Evolutionary conservation across 192 early-diverging fungal species (phyloP), one percentile per base, ranked within the genome.

Genomic region (Ambispora gerdemannii): DNA sequence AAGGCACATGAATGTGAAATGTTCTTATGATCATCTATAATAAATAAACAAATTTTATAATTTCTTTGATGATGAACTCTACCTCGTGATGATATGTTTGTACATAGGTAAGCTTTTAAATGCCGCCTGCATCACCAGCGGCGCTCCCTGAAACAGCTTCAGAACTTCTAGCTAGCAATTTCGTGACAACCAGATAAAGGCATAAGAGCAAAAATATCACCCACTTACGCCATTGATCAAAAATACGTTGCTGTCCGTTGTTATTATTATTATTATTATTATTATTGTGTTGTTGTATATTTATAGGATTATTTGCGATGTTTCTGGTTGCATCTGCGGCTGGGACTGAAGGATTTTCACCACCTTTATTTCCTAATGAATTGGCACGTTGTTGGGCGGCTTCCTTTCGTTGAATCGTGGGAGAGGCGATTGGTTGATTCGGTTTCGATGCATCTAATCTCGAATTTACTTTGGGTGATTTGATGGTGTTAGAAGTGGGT

Each of bases 171-270:
- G 71, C 70, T 38, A 80, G 70, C 25, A 81, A 73, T 64, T 84
- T 86, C 35, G 81, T 77, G 27, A 83, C 65, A 15, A 86, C 74
- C 35, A 86, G 77, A 32, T 86, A 86, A 31, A 82, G 78, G 77
- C 80, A 86, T 15, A 86, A 76, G 27, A 86, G 75, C 30, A 84
- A 76, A 59, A 86, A 74, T 49, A 84, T 77, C 63, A 84, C 28
- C 85, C 85, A 86, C 35, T 81, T 75, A 63, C 78, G 78, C 81
- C 85, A 84, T 61, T 80, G 82, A 70, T 79, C 70, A 81, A 71
- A 13, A 76, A 67, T 49, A 64, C 61, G 71, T 53, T 70, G 50
- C 67, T 75, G 59, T 59, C 50, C 64, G 58, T 56, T 71, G 17
- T 62, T 62, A 50, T 73, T 78, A 71, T 70, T 55, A 62, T 58